Conservation (phyloP, 2,329 filamentous ascomycete species). For the Apiospora marii region DNA sequence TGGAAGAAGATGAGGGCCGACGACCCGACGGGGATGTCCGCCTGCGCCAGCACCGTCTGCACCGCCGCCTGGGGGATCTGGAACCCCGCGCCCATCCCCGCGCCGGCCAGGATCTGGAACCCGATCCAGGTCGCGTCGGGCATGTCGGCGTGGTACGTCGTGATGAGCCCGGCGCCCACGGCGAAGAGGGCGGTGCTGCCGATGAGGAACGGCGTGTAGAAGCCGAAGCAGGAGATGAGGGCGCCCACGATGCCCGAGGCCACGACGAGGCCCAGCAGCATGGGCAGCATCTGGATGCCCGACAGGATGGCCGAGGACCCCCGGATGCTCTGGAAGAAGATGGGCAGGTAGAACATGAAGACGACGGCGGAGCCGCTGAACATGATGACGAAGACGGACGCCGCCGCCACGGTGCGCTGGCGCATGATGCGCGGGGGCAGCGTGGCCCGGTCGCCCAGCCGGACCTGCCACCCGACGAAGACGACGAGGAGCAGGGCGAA, state of each 20-base stretch:
- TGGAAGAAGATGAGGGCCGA: conserved; percentile 66
- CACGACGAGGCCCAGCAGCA: conserved; percentile 57
- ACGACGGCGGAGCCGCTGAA: conserved; percentile 61
- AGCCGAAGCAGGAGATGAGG: conserved; percentile 45
- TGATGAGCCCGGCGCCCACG: conserved; percentile 60
- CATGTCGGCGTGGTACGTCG: conserved; percentile 45
- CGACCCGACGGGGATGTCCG: conserved; percentile 56
- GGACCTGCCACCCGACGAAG: conserved; percentile 56
- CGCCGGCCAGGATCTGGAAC: conserved; percentile 62
- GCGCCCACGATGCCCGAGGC: conserved; percentile 52
- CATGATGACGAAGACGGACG: conserved; percentile 51
- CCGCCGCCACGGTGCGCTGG: conserved; percentile 50
- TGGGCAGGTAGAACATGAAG: conserved; percentile 60
- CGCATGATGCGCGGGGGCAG: conserved; percentile 58
- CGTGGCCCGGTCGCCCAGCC: conserved; percentile 56
- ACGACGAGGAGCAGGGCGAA: conserved; percentile 53
- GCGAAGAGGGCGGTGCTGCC: conserved; percentile 44
- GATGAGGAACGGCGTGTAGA: conserved; percentile 51
- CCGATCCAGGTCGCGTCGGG: conserved; percentile 60
- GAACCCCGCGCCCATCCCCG: conserved; percentile 57
- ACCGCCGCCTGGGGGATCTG: conserved; percentile 55
- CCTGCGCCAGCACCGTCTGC: conserved; percentile 56
- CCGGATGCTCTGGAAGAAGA: conserved; percentile 62
- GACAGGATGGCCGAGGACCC: conserved; percentile 58
- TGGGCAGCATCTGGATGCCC: conserved; percentile 61